Percentiles rank a stretch among this genome's conserved stretches.
phyloP scores from a whole-genome alignment of 371 early-diverging fungal genomes.

The Syncephalastrum contaminatum region DNA sequence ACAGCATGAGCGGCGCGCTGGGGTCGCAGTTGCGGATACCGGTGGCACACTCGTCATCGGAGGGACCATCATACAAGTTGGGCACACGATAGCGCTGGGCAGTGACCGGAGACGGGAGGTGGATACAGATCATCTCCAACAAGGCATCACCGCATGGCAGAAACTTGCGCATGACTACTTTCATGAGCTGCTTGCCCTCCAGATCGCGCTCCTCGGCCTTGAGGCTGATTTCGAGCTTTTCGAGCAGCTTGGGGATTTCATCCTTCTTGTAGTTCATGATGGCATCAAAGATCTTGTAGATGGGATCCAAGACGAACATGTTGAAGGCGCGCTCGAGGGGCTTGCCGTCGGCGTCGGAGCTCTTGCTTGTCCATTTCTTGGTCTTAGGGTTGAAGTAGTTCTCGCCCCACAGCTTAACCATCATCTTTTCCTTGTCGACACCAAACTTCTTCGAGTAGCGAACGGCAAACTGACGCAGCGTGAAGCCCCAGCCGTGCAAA shows the following conservation, averaged over 20 bases:
- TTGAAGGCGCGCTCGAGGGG: conserved; percentile 93
- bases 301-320: conserved; percentile 98
- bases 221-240: conserved; percentile 85
- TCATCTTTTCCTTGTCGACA: conserved; percentile 93
- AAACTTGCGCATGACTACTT: conserved; percentile 98
- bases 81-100: conserved; percentile 95
- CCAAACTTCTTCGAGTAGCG: conserved; percentile 97
- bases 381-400: conserved; percentile 96
- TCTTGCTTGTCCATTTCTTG: conserved; percentile 91
- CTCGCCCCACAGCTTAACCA: conserved; percentile 93
- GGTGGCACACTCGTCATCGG: conserved; percentile 91
- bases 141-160: conserved; percentile 98
- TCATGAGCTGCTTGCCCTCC: conserved; percentile 93
- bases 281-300: conserved; percentile 95
- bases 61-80: conserved; percentile 96
- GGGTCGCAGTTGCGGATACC: conserved; percentile 91
- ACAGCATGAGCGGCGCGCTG: conserved; percentile 97
- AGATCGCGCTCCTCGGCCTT: conserved; percentile 84
- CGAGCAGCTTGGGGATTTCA: conserved; percentile 70
- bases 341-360: conserved; percentile 74
- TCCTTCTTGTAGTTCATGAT: conserved; percentile 96
- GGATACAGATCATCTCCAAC: conserved; percentile 98
- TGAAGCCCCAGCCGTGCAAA: conserved; percentile 99
- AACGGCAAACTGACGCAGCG: conserved; percentile 95
- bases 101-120: conserved; percentile 95